Evolutionary conservation across 1,284 basidiomycete genomes (phyloP).

Genomic region (Polyporus tsugae): DNA sequence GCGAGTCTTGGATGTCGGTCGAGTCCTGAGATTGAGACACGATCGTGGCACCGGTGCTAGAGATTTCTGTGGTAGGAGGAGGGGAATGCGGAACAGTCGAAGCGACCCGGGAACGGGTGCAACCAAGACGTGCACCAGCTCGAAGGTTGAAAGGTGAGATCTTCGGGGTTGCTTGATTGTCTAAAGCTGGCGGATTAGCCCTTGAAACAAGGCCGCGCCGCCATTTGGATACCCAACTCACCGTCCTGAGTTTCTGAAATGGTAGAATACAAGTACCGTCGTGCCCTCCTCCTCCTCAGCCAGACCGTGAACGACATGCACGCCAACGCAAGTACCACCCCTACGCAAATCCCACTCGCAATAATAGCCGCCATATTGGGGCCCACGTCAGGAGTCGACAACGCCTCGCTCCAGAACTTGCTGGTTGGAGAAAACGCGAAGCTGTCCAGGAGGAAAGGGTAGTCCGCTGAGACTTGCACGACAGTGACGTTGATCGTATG

Average conservation of each 20-base stretch:
- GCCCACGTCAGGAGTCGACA: neutral
- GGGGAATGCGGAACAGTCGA: neutral
- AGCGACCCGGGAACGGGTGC: neutral
- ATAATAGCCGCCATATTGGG: conserved; percentile 14
- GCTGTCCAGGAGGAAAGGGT: conserved; percentile 15
- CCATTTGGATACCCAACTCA: neutral
- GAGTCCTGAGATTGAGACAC: neutral
- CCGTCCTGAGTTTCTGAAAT: conserved; percentile 7
- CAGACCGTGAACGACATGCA: conserved; percentile 12
- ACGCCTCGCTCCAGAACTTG: conserved; percentile 16
- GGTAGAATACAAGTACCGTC: conserved; percentile 14
- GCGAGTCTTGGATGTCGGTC: neutral
- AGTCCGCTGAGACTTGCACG: conserved; percentile 2
- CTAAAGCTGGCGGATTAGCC: neutral
- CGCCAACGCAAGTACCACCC: conserved; percentile 5
- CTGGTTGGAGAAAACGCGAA: conserved; percentile 19
- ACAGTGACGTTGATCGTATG: conserved; percentile 21
- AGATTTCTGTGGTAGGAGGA: neutral
- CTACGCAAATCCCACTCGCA: conserved; percentile 19
- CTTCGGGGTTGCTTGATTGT: neutral
- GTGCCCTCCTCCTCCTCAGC: conserved; percentile 15
- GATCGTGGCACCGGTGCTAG: neutral
- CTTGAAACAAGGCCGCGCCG: neutral
- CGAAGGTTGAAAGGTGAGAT: neutral
- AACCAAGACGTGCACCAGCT: neutral